phyloP scores from a whole-genome alignment of 768 basidiomycete species.

The Tylopilus felleus region DNA sequence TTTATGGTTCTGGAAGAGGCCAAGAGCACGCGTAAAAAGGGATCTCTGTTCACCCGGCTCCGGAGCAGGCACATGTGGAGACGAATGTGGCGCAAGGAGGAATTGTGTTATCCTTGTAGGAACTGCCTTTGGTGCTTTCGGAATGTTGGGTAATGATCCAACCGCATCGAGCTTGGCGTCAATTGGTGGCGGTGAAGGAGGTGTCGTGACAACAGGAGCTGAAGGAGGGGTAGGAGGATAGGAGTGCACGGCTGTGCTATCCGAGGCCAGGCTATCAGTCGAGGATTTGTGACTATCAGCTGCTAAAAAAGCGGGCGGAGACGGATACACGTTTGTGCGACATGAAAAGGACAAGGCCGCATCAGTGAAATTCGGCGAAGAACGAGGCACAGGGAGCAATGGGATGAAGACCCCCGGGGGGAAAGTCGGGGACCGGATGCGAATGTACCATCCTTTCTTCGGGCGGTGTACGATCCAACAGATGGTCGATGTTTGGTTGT shows the following conservation, averaged over 20 bases:
- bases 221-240: slow-evolving; percentile 57
- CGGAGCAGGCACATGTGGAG: slow-evolving; percentile 32
- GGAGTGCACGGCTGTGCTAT: slow-evolving; percentile 42
- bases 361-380: slow-evolving; percentile 46
- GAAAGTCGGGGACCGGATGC: slow-evolving; percentile 66
- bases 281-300: slow-evolving; percentile 20
- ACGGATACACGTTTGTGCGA: slow-evolving; percentile 41
- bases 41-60: slow-evolving; percentile 34
- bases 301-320: slow-evolving; percentile 13
- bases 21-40: slow-evolving; percentile 50
- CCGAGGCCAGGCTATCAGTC: slow-evolving; percentile 28
- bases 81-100: slow-evolving; percentile 46
- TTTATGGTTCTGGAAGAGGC: slow-evolving; percentile 44
- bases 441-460: slow-evolving; percentile 82
- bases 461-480: slow-evolving; percentile 80
- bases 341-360: slow-evolving; percentile 52
- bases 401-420: slow-evolving; percentile 59
- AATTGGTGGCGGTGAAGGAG: slow-evolving; percentile 35
- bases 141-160: slow-evolving; percentile 4
- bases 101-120: slow-evolving; percentile 44
- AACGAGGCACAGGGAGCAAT: slow-evolving; percentile 46
- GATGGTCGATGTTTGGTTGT: slow-evolving; percentile 61
- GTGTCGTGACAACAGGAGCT: slow-evolving; percentile 27
- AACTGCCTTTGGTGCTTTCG: slow-evolving; percentile 5
- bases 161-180: slow-evolving; percentile 26